Percentiles rank a stretch among this genome's conserved stretches.
Evolutionary conservation across 225 moss, liverwort and hornwort genomes (phyloP).

Genomic region (Antitrichia curtipendula): DNA sequence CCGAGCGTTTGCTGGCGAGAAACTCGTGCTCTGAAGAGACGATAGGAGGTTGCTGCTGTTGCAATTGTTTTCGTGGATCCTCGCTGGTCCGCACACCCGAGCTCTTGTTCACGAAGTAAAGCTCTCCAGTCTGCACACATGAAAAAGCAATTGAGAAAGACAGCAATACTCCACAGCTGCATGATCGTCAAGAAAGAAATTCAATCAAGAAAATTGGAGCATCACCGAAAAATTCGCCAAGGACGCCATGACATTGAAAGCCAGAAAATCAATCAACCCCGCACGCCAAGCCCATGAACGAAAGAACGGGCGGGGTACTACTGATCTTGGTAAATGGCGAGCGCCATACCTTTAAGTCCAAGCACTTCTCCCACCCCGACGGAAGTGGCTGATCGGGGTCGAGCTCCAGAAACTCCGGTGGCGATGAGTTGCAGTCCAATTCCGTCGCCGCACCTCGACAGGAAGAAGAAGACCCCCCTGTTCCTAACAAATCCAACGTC

Average conservation of each 20-base stretch:
- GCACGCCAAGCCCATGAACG: no score
- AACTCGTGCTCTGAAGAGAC: conserved; percentile 24
- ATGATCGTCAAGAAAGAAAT: background rate
- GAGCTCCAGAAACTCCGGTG: conserved; percentile 51
- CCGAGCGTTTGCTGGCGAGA: conserved; percentile 47
- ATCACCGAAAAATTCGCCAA: background rate
- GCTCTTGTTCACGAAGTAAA: conserved; percentile 49
- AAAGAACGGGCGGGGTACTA: background rate
- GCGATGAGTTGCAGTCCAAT: conserved; percentile 6
- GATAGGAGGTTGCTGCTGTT: background rate
- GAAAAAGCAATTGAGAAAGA: background rate
- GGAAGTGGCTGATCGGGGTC: conserved; percentile 52
- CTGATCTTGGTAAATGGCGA: background rate
- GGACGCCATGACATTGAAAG: background rate
- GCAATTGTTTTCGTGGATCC: conserved; percentile 30
- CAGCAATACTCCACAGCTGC: background rate
- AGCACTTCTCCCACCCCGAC: conserved; percentile 58
- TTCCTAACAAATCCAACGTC: conserved; percentile 47
- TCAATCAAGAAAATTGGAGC: background rate
- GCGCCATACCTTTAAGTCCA: conserved; percentile 45
- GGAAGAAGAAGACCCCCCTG: background rate
- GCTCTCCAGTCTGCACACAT: conserved; percentile 24
- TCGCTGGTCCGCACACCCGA: conserved; percentile 19
- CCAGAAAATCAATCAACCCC: background rate
- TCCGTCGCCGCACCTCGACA: background rate